A percentile compares a stretch with the other conserved stretches of the same genome.
These are phyloP conservation scores for Chrysoporthe puriensis DNA, from an alignment of 2,329 filamentous ascomycete genomes.

Conservation along the genomic window DNA sequence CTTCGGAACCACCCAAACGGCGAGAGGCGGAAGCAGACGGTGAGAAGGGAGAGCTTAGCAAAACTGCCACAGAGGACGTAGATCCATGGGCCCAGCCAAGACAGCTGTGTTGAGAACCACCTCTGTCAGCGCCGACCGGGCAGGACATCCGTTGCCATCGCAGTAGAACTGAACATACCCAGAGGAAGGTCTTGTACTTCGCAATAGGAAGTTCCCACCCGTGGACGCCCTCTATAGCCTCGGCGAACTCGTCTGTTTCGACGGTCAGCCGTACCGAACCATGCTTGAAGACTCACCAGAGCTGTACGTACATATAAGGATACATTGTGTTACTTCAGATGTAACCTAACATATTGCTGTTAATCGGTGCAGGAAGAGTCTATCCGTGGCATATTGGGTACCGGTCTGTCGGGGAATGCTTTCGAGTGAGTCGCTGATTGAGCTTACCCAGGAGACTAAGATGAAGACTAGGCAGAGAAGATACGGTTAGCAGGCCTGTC, in stretches of 20 bases:
- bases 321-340: not conserved
- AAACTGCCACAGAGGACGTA: constrained; percentile 1
- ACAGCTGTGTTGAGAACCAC: not conserved
- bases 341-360: not conserved
- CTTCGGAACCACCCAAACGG: not conserved
- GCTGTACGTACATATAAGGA: not conserved
- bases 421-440: not conserved
- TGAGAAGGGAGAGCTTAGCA: not conserved
- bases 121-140: not conserved
- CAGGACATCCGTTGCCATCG: not conserved
- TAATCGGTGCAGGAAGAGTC: not conserved
- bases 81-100: not conserved
- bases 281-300: not conserved
- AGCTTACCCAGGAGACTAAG: not conserved
- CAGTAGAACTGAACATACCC: not conserved
- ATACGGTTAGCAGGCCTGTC: not conserved
- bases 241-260: not conserved
- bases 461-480: not conserved
- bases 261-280: not conserved
- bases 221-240: not conserved
- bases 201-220: not conserved
- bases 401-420: not conserved
- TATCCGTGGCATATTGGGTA: not conserved
- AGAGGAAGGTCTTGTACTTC: not conserved
- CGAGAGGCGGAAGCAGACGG: not conserved